Evolutionary conservation across 345 rosid species (phyloP), one percentile per base, ranked within the genome.

Genomic region (Eucalyptus curtisii): DNA sequence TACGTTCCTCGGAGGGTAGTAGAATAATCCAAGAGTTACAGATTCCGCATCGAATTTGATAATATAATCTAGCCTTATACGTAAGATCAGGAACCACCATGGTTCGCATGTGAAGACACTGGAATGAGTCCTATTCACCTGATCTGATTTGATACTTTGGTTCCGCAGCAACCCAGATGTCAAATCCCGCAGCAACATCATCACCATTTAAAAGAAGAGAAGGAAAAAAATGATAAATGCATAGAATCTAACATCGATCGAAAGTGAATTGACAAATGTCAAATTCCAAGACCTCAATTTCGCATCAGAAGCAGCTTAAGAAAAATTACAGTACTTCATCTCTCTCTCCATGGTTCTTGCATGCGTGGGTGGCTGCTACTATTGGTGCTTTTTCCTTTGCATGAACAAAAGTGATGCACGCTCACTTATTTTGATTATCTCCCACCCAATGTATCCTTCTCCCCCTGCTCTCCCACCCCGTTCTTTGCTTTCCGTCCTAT

Each of bases 61-160:
- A 5, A 5, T 2, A 52, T 7, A 19, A 52, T 52, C 55, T 4
- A 52, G 3, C 55, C 24, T 7, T 17, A 6, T 5, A 52, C 24
- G 1, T 52, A 16, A 52, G 48, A 47, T 47, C 12, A 47, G 12
- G 48, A 47, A 47, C 12, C 61, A 55, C 11, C 5, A 55, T 55
- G 12, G 61, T 24, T 10, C 2, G 12, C 61, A 5, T 8, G 27
- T 55, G 10, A 22, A 55, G 27, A 5, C 11, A 55, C 30, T 9
- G 27, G 12, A 55, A 55, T 24, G 30, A 55, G 61, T 10, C 61
- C 24, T 27, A 22, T 55, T 22, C 30, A 55, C 4, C 59, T 66
- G 2, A 17, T 90, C 49, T 93, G 92, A 96, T 95, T 47, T 97
- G 93, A 91, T 93, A 96, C 87, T 96, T 97, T 7, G 97, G 96